Base-by-base conservation (phyloP, 1,284 basidiomycete genomes). In the Termitomyces sp. region DNA sequence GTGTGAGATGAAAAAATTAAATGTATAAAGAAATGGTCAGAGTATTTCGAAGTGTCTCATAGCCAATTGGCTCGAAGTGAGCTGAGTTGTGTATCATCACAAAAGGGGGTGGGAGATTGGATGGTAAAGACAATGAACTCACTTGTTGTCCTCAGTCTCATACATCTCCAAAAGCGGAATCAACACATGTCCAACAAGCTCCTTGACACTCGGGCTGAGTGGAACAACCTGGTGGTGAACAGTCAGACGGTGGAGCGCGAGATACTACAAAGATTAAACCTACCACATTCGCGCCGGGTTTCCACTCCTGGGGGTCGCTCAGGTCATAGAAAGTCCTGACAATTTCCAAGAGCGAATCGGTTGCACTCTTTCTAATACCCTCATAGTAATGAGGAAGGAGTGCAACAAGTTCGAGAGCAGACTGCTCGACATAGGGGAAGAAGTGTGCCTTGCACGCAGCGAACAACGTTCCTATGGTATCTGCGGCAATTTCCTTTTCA, bases 401-500 rank as follows among this genome's bases (percentile, higher is more conserved):
- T n/a, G 77, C 74, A 60, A 92, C 78, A 44, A 99, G 83, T 64
- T 94, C 90, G 54, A 92, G 77, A 47, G 91, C 84, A 63, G 83
- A 88, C 57, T 74, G 72, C 69, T 92, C 89, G 54, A 93, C 83
- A 68, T 84, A 99, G 4, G 94, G 94, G 61, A 98, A 76, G 84
- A 97, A 99, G 64, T 91, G 86, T 37, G 70, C 71, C 65, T 86
- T 84, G 49, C 93, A 96, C 44, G 90, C 80, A 40, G 83, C 77
- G 69, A 98, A 98, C 56, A 99, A 74, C 50, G 92, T 89, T 52
- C 96, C 93, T 57, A 99, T 87, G 28, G 96, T 93, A 69, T 99
- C 96, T 35, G 94, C 93, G 5, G 97, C 96, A 54, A 98, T 97
- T 76, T 99, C 97, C 75, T 99, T 99, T 78, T 99, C 97, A 54